Evolutionary conservation across 805 yeast species (phyloP), one percentile per base, ranked within the genome.

Genomic region (Yarrowia yakushimensis): DNA sequence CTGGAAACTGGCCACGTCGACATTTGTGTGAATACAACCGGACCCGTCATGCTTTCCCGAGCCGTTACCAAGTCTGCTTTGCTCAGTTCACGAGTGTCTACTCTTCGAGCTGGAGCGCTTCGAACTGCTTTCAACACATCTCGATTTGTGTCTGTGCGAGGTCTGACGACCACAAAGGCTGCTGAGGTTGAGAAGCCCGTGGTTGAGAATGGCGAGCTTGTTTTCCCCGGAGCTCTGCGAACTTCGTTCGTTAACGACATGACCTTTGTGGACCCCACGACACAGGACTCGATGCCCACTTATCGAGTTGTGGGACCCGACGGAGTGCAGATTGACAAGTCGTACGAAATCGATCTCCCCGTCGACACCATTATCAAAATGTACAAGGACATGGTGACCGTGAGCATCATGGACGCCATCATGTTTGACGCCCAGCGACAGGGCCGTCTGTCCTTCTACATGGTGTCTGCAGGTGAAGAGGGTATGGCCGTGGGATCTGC

Each of bases 381-480:
- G 72, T 72, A 72, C 64, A 65, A 57, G 36, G 72, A 72, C 28
- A 72, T 72, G 76, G 64, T 72, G 37, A 69, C 73, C 11, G 64
- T 72, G 23, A 63, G 67, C 46, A 69, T 71, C 36, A 64, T 72
- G 68, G 76, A 72, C 50, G 61, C 69, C 23, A 72, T 72, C 60
- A 69, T 72, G 72, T 72, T 67, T 52, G 76, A 72, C 36, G 74
- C 76, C 15, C 76, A 72, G 63, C 67, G 76, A 27, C 76, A 72
- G 61, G 76, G 76, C 28, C 66, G 76, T 11, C 64, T 72, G 25
- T 65, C 69, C 41, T 72, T 72, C 64, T 72, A 72, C 65, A 72
- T 72, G 74, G 74, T 72, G n/a, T 65, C 69, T 36, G 73, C 73
- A 20, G 76, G 76, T 13, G 76, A 72, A 43, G 76, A 72, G 55